Evolutionary conservation across 441 rosid genomes (phyloP).

Genomic region (Pelargonium citronellum): DNA sequence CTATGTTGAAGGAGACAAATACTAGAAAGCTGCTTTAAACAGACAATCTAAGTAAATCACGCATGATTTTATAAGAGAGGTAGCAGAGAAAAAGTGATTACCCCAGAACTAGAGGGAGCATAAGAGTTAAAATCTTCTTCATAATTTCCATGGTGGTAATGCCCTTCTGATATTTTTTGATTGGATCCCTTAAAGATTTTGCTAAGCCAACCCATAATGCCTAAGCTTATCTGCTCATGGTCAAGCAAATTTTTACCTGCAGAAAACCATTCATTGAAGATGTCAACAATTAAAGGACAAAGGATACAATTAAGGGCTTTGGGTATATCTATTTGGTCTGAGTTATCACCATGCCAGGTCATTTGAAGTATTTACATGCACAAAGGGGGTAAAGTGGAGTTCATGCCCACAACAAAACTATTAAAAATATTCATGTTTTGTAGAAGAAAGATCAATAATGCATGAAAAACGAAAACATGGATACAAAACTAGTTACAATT

Average conservation of each 20-base stretch:
- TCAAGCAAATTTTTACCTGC: slow-evolving; percentile 40
- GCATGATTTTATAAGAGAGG: background rate
- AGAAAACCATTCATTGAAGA: slow-evolving; percentile 14
- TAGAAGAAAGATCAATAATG: background rate
- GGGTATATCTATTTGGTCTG: no score
- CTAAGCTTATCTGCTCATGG: slow-evolving; percentile 45
- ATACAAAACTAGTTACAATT: background rate
- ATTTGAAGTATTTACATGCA: no score
- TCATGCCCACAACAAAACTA: no score
- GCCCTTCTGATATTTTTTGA: slow-evolving; percentile 48
- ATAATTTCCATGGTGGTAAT: slow-evolving; percentile 37
- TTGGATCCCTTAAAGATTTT: slow-evolving; percentile 75
- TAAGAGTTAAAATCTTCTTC: slow-evolving; percentile 37
- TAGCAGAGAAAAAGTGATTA: slow-evolving; percentile 3
- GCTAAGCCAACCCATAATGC: slow-evolving; percentile 75
- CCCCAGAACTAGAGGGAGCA: slow-evolving; percentile 68
- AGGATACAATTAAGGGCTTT: background rate
- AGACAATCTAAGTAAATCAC: background rate
- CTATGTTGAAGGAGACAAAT: slow-evolving; percentile 4
- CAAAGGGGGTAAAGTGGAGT: no score
- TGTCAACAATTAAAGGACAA: background rate
- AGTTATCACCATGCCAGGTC: no score
- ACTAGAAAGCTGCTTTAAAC: background rate
- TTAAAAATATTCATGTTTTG: no score
- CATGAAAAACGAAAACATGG: background rate